Evolutionary conservation across 2,329 filamentous ascomycete species (phyloP), one percentile per base, ranked within the genome.

Genomic region (Ophiostoma sp.): DNA sequence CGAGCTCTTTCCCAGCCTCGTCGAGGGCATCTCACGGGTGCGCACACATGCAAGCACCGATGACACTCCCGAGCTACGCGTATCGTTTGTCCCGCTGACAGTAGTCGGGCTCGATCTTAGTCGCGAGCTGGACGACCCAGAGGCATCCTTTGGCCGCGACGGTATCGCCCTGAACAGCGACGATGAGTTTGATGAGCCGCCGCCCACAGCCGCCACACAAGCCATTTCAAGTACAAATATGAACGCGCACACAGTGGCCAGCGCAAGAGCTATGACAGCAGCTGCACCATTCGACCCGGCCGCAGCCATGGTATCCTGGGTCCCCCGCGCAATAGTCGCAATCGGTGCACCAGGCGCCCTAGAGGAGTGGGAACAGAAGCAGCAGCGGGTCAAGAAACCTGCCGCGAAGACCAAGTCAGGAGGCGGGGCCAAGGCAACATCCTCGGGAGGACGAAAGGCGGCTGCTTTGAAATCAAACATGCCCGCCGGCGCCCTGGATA

Each of bases 51-150:
- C 87, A 62, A 89, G 86, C 68, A 94, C 90, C 0, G 94, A 96
- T 76, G 87, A 85, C 0, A 87, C 88, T 4, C 84, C 88, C 1
- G 94, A 98, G 77, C 78, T 97, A 11, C 89, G 94, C 7, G 80
- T 98, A 31, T 88, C 91, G 1, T 96, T 91, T 76, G 82, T 89
- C 4, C 95, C 95, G 0, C 83, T 87, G 1, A 85, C 91, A 39
- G 84, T 97, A 20, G 92, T 97, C 2, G 88, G 88, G 0, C 84
- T 98, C 54, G 88, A 96, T 75, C 80, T 97, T 33, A 85, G 87
- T 13, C 83, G 84, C 0, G 94, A 97, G 76, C 85, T 87, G 39
- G 73, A 73, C 62, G 54, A 67, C 23, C 69, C 69, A 1, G 73
- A 83, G 0, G 83, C 85, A 2, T 73, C 77, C 0, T 84, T 80